Percentiles rank a stretch among this genome's conserved stretches.
Evolutionary conservation across 768 basidiomycete species (phyloP).

Genomic region (Pulveroboletus sp.): DNA sequence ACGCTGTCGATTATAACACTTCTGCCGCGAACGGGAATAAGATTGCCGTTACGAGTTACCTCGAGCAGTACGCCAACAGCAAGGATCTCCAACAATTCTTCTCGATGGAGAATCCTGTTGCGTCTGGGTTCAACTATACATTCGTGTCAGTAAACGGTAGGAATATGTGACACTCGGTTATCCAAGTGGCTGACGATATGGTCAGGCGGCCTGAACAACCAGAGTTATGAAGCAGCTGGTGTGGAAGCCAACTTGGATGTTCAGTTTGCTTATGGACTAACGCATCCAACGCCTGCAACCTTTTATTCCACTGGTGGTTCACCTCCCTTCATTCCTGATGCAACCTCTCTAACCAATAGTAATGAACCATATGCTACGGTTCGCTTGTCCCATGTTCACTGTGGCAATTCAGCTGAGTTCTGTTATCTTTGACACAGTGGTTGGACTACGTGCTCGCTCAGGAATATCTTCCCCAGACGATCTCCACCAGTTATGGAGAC

Average conservation of each 20-base stretch:
- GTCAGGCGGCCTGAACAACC: conserved; percentile 58
- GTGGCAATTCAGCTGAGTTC: neutral
- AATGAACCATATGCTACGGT: conserved; percentile 51
- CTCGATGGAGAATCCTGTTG: conserved; percentile 43
- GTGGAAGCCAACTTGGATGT: conserved; percentile 64
- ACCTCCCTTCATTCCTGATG: conserved; percentile 55
- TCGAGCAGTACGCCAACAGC: conserved; percentile 49
- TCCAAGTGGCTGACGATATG: conserved; percentile 7
- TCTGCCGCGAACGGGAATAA: conserved; percentile 41
- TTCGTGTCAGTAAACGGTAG: conserved; percentile 54
- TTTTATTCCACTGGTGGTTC: conserved; percentile 61
- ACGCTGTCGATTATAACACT: conserved; percentile 44
- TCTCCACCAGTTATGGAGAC: conserved; percentile 72
- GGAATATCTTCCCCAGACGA: conserved; percentile 49
- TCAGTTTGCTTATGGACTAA: conserved; percentile 65
- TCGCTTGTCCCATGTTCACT: conserved; percentile 10
- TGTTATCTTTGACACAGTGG: conserved; percentile 42
- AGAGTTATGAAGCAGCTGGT: conserved; percentile 49
- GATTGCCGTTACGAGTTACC: conserved; percentile 53
- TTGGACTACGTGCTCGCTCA: conserved; percentile 52
- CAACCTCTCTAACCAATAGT: conserved; percentile 33
- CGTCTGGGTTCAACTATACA: conserved; percentile 47
- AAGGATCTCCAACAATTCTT: conserved; percentile 52
- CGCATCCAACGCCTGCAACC: conserved; percentile 54
- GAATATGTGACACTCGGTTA: neutral